Conservation (phyloP, 352 stramenopile species). For the Globisporangium camurandrum region DNA sequence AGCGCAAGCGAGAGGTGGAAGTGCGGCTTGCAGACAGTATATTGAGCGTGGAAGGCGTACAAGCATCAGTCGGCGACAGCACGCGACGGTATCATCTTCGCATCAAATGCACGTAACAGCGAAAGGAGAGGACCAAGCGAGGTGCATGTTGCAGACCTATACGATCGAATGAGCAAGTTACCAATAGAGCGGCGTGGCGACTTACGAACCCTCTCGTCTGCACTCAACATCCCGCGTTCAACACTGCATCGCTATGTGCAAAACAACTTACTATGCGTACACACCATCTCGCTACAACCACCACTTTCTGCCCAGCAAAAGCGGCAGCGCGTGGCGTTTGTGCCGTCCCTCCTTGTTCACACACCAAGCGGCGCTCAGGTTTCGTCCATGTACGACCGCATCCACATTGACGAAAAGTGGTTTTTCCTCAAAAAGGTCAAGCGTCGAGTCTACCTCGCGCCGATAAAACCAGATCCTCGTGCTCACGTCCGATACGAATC, state of each 20-base stretch:
- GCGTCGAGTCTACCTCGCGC: conserved; percentile 7
- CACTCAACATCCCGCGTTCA: conserved; percentile 5
- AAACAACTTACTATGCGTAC: conserved; percentile 5
- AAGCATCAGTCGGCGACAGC: conserved; percentile 1
- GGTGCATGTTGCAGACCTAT: conserved; percentile 4
- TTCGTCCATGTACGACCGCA: not conserved
- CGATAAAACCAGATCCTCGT: conserved; percentile 3
- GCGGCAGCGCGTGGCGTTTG: not conserved
- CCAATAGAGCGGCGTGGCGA: conserved; percentile 6
- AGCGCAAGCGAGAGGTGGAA: conserved; percentile 6
- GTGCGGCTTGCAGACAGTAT: conserved; percentile 4
- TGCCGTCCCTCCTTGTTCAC: not conserved
- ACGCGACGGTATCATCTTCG: conserved; percentile 1
- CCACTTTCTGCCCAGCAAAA: conserved; percentile 1
- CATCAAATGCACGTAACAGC: conserved; percentile 5
- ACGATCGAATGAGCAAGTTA: conserved; percentile 6
- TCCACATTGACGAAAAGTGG: conserved; percentile 1
- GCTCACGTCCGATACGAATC: conserved; percentile 4
- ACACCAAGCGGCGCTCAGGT: not conserved
- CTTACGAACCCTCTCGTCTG: conserved; percentile 7
- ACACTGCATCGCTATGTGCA: conserved; percentile 7
- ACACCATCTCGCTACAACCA: conserved; percentile 4
- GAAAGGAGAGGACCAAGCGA: conserved; percentile 4
- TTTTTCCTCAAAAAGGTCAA: conserved; percentile 2
- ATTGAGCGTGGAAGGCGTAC: conserved; percentile 7